Evolutionary conservation across 345 rosid species (phyloP).

Genomic region (Eucalyptus albens): DNA sequence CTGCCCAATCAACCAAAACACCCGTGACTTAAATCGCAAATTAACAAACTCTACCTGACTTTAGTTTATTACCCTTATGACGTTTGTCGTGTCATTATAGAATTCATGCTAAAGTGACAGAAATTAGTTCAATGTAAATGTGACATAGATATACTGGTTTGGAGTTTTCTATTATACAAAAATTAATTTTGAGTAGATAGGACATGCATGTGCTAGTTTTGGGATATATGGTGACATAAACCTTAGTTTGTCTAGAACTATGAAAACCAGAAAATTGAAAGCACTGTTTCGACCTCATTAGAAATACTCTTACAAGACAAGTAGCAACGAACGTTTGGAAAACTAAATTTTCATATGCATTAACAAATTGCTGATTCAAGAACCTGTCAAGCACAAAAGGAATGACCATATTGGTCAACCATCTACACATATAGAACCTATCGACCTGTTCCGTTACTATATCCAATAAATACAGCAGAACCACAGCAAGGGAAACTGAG

Average conservation of each 20-base stretch:
- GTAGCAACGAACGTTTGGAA: background rate
- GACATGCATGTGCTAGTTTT: background rate
- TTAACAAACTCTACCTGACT: background rate
- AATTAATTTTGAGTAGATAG: too few species aligned
- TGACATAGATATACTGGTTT: rapidly evolving
- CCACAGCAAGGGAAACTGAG: background rate
- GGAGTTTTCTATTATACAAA: too few species aligned
- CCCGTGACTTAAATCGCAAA: background rate
- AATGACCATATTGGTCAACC: background rate
- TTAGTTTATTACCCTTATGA: background rate
- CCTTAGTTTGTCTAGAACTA: background rate
- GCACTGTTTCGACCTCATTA: background rate
- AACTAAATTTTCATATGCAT: background rate
- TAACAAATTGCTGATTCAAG: background rate
- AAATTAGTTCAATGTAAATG: background rate
- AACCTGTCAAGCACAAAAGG: background rate
- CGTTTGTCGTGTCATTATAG: background rate
- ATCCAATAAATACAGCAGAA: background rate
- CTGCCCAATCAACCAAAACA: background rate
- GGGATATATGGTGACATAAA: background rate
- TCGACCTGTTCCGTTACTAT: background rate
- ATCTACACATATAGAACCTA: background rate
- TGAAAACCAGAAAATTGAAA: background rate
- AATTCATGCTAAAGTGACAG: rapidly evolving
- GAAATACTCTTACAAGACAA: background rate